Conservation (phyloP, 2,329 filamentous ascomycete genomes). For the Dactylellina drechsleri region DNA sequence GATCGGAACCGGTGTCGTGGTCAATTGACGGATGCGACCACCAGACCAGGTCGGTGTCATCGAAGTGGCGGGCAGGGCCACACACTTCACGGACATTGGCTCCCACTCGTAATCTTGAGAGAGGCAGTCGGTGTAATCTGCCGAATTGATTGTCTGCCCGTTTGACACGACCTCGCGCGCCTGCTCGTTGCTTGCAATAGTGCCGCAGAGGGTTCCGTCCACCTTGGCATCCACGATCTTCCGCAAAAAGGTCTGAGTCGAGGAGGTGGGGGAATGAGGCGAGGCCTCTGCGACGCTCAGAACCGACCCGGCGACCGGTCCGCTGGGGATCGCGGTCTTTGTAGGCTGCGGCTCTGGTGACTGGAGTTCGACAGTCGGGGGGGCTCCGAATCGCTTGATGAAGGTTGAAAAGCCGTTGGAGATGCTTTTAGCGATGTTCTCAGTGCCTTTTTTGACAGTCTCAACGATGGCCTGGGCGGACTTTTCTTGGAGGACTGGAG, state of each 20-base stretch:
- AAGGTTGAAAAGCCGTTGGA: constrained; percentile 28
- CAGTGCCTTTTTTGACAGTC: constrained; percentile 21
- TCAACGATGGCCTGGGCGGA: constrained; percentile 13
- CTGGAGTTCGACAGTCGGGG: constrained; percentile 24
- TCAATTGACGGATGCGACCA: constrained; percentile 35
- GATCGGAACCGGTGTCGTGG: constrained; percentile 45
- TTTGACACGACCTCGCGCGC: constrained; percentile 42
- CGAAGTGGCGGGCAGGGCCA: constrained; percentile 21
- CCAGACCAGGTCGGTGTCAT: constrained; percentile 31
- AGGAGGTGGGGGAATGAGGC: constrained; percentile 34
- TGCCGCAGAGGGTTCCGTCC: constrained; percentile 38
- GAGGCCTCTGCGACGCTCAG: constrained; percentile 28
- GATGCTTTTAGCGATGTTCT: constrained; percentile 30
- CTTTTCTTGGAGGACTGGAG: constrained; percentile 11
- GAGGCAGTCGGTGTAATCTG: constrained; percentile 33
- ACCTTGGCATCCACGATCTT: constrained; percentile 47
- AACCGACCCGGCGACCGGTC: constrained; percentile 26
- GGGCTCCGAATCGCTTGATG: constrained; percentile 42
- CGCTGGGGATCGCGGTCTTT: constrained; percentile 16
- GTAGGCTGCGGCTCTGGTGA: constrained; percentile 26
- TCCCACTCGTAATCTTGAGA: constrained; percentile 25
- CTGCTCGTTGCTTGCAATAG: constrained; percentile 17
- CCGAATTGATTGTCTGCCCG: constrained; percentile 26
- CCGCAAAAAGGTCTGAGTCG: constrained; percentile 35
- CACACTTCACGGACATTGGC: constrained; percentile 16